These are phyloP conservation scores for Metschnikowia amazonensis DNA, from an alignment of 805 yeast species.

Conservation along the genomic window DNA sequence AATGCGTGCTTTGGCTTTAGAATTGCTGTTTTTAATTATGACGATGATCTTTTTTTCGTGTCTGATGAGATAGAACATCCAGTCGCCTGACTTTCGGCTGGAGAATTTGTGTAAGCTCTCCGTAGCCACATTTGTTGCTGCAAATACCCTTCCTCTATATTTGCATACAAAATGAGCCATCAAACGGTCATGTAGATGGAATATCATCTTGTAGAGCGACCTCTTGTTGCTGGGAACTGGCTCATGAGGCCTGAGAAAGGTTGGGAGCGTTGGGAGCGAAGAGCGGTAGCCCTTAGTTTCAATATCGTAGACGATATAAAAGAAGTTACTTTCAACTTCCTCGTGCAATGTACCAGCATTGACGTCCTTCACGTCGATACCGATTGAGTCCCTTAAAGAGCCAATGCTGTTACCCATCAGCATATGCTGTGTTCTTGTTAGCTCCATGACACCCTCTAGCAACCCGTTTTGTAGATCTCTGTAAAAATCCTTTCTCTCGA, in stretches of 20 bases:
- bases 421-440: slow-evolving; percentile 6
- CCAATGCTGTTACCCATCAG: slow-evolving; percentile 28
- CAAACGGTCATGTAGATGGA: slow-evolving; percentile 39
- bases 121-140: slow-evolving; percentile 16
- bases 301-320: slow-evolving; percentile 33
- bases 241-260: background rate
- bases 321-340: slow-evolving; percentile 34
- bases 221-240: background rate
- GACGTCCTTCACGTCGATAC: slow-evolving; percentile 10
- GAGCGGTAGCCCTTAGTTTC: slow-evolving; percentile 25
- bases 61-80: slow-evolving; percentile 40
- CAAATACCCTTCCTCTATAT: slow-evolving; percentile 23
- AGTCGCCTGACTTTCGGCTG: slow-evolving; percentile 34
- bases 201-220: slow-evolving; percentile 12
- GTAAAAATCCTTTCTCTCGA: slow-evolving; percentile 26
- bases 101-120: slow-evolving; percentile 42
- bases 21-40: slow-evolving; percentile 33
- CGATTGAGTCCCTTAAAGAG: slow-evolving; percentile 26
- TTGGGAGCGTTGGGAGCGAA: slow-evolving; percentile 37
- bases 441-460: slow-evolving; percentile 22
- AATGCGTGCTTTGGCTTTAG: slow-evolving; percentile 15
- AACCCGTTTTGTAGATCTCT: slow-evolving; percentile 14
- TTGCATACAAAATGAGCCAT: slow-evolving; percentile 28
- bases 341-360: slow-evolving; percentile 3
- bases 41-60: slow-evolving; percentile 29